Evolutionary conservation across 2,329 filamentous ascomycete species (phyloP).

Genomic region (Neophaeococcomyces mojaviensis): DNA sequence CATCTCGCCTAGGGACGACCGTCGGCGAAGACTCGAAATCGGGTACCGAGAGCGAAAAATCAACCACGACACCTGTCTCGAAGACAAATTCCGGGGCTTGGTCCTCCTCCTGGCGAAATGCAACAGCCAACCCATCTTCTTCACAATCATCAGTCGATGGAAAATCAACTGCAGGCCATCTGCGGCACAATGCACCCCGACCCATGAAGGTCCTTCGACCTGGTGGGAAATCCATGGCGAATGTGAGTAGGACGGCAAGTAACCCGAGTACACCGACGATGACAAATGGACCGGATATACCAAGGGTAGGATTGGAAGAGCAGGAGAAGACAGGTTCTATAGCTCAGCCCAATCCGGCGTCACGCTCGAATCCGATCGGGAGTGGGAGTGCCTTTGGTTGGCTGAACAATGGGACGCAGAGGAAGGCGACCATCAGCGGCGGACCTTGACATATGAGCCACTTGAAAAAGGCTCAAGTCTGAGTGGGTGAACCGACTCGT

Average conservation of each 20-base stretch:
- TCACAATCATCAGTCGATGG: slow-evolving; percentile 10
- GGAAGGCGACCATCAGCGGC: slow-evolving; percentile 19
- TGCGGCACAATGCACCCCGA: slow-evolving; percentile 34
- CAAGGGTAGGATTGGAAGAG: slow-evolving; percentile 5
- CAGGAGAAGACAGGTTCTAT: slow-evolving; percentile 2
- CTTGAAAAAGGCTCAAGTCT: no score
- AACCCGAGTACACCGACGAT: slow-evolving; percentile 19
- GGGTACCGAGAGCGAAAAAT: slow-evolving; percentile 25
- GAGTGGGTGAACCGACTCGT: no score
- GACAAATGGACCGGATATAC: slow-evolving; percentile 15
- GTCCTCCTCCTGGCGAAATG: slow-evolving; percentile 22
- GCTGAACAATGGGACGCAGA: slow-evolving; percentile 54
- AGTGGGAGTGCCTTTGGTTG: slow-evolving; percentile 91
- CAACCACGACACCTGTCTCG: slow-evolving; percentile 21
- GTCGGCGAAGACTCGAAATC: slow-evolving; percentile 23
- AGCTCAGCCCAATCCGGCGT: slow-evolving; percentile 14
- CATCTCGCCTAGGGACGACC: not conserved
- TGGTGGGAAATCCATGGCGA: slow-evolving; percentile 54
- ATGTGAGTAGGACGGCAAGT: slow-evolving; percentile 35
- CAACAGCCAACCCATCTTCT: slow-evolving; percentile 8
- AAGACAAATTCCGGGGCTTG: slow-evolving; percentile 22
- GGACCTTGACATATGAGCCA: slow-evolving; percentile 9
- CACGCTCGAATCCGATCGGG: slow-evolving; percentile 70
- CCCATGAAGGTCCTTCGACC: slow-evolving; percentile 90
- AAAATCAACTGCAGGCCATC: slow-evolving; percentile 18